Evolutionary conservation across 805 yeast genomes (phyloP).

Genomic region (Debaryomyces castellii): DNA sequence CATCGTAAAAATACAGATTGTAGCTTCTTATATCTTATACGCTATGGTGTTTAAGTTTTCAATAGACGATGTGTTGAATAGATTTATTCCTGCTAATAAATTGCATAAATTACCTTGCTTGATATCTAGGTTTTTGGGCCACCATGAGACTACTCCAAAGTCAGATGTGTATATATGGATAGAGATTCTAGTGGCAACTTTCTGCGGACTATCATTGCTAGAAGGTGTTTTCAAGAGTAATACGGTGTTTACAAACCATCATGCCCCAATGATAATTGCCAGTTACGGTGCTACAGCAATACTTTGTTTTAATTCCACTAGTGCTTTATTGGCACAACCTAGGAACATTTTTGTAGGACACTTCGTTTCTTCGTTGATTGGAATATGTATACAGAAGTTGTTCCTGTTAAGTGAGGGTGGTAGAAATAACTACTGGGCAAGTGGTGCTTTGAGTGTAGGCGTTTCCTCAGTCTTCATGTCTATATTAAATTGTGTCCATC

Average conservation of each 20-base stretch:
- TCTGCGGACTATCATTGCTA: slow-evolving; percentile 44
- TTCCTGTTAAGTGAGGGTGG: slow-evolving; percentile 47
- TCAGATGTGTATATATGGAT: slow-evolving; percentile 45
- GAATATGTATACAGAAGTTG: slow-evolving; percentile 53
- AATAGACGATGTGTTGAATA: slow-evolving; percentile 30
- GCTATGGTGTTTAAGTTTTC: slow-evolving; percentile 39
- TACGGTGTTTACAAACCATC: slow-evolving; percentile 38
- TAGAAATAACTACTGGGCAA: slow-evolving; percentile 50
- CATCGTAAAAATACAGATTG: too few species aligned
- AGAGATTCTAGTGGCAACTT: slow-evolving; percentile 45
- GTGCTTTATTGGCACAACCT: slow-evolving; percentile 65
- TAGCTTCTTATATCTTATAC: neutral
- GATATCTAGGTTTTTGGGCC: slow-evolving; percentile 41
- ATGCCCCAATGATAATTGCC: slow-evolving; percentile 52
- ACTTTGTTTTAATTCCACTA: slow-evolving; percentile 53
- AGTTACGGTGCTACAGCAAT: slow-evolving; percentile 65
- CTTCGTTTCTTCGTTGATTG: slow-evolving; percentile 50
- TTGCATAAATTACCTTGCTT: slow-evolving; percentile 29
- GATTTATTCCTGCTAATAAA: slow-evolving; percentile 27
- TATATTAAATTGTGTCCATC: slow-evolving; percentile 57
- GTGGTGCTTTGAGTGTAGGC: slow-evolving; percentile 59
- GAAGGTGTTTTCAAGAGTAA: slow-evolving; percentile 46
- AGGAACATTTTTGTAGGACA: slow-evolving; percentile 59
- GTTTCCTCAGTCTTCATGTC: slow-evolving; percentile 54
- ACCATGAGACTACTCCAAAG: slow-evolving; percentile 24